Base-by-base conservation (phyloP, 331 rosid species). In the Pyracantha coccinea region DNA sequence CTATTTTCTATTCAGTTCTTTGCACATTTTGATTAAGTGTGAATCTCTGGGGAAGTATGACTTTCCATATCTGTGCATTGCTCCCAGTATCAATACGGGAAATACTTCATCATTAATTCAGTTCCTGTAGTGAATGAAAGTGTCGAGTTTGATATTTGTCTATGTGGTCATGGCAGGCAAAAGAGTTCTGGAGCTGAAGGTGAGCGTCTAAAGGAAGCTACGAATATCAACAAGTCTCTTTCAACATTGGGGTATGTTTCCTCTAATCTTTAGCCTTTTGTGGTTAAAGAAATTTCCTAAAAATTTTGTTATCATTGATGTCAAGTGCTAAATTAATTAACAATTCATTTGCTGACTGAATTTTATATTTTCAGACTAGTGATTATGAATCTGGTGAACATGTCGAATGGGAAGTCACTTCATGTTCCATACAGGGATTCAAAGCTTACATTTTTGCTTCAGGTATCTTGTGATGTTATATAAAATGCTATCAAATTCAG, bases 151-250 rank as follows among this genome's bases (percentile, higher is more conserved):
- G 53, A 66, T 66, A 52, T 28, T 54, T 17, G 10, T 74, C 32
- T 9, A 35, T 53, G 69, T 69, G 62, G 76, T 72, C 57, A 78
- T 77, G n/a, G 57, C 82, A 90, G 97, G 85, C 99, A 92, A 71
- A 95, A 95, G 91, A 95, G 99, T 78, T 95, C 99, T 67, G 99
- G 99, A 44, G 99, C 99, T 62, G 99, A 95, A 84, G 99, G 99
- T 68, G 98, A 95, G 71, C 98, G 99, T 69, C 93, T 95, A 31
- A 95, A 89, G 90, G 99, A 92, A 90, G 99, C 99, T 45, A 95
- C 99, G 23, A 95, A 90, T 57, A 95, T 95, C 83, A 95, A 95
- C 86, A 95, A 92, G 79, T 95, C 99, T 72, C 99, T 95, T 83
- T 95, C 99, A 55, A 95, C 99, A 13, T 85, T 95, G 83, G 99